Conservation (phyloP, 805 yeast species). For the Metschnikowia dekortorum region DNA sequence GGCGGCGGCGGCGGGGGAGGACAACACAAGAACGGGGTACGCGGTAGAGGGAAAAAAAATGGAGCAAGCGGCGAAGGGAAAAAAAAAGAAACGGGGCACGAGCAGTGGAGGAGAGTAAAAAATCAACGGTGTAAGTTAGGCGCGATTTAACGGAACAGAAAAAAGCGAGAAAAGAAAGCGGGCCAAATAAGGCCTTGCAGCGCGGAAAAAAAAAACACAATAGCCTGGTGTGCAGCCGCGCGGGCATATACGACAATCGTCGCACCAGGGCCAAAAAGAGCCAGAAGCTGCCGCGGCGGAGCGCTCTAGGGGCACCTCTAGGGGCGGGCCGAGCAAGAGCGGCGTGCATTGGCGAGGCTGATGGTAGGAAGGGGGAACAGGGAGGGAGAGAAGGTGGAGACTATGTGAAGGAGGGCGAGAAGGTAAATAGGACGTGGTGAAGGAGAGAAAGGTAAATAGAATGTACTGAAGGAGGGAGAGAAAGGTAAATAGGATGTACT, state of each 20-base stretch:
- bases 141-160: constrained; percentile 4
- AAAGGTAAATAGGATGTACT: too few relatives aligned
- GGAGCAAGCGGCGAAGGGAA: background rate
- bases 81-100: constrained; percentile 1
- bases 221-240: constrained; percentile 1
- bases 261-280: constrained; percentile 4
- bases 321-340: background rate
- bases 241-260: constrained; percentile 1
- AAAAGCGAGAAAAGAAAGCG: constrained; percentile 1
- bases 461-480: too few relatives aligned
- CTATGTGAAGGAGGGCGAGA: too few relatives aligned
- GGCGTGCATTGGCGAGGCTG: background rate
- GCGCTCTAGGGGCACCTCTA: too few relatives aligned
- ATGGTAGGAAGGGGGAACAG: background rate
- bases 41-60: background rate
- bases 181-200: background rate
- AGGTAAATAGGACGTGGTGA: too few relatives aligned
- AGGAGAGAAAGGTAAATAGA: too few relatives aligned
- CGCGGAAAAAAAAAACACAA: background rate
- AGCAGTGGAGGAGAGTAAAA: constrained; percentile 1
- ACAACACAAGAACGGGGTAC: background rate
- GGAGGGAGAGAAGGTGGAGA: too few relatives aligned
- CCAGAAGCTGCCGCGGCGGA: too few relatives aligned
- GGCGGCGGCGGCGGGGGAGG: background rate
- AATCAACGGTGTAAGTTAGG: background rate